Evolutionary conservation across 164 flowering plant species (phyloP), one percentile per base, ranked within the genome.

Genomic region (Sedum album): DNA sequence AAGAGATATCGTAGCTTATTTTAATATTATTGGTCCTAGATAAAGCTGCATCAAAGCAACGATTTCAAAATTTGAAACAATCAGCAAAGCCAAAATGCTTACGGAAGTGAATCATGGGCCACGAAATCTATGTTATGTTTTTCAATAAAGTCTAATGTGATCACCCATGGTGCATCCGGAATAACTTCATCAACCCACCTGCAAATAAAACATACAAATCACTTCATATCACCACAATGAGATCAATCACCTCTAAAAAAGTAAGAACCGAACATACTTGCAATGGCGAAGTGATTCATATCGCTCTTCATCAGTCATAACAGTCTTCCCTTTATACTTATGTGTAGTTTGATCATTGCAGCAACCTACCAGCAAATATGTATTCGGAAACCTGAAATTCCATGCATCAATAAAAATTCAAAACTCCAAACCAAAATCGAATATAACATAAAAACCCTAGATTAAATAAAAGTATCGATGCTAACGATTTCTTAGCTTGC

Each of bases 251-350:
- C 3, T 42, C 46, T 42, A 42, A 42, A 8, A 42, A 6, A 42
- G 10, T 10, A 42, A 1, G 46, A 42, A 42, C 14, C 1, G 17
- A 8, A 44, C 28, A 53, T 53, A 23, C 91, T 74, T 86, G 91
- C 91, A 86, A 66, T 86, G 91, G 17, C 91, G 86, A 66, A 86
- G 84, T 44, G 88, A 85, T 73, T 85, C 91, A 35, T 83, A 86
- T 5, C 87, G 85, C 74, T 86, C 91, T 6, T 72, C 30, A 21
- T 79, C 91, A 0, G 72, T 87, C 88, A 87, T 85, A 42, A 87
- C 89, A 25, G 91, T 87, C 78, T 87, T 87, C 31, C 91, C 91
- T 70, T 87, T 87, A 70, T 55, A 87, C 71, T 66, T 77, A 67
- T 82, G 87, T 0, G 91, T 87, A 30, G 71, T 71, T 60, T 78